Evolutionary conservation across 495 filamentous ascomycete genomes (phyloP).

Genomic region (Penicillium salamii): DNA sequence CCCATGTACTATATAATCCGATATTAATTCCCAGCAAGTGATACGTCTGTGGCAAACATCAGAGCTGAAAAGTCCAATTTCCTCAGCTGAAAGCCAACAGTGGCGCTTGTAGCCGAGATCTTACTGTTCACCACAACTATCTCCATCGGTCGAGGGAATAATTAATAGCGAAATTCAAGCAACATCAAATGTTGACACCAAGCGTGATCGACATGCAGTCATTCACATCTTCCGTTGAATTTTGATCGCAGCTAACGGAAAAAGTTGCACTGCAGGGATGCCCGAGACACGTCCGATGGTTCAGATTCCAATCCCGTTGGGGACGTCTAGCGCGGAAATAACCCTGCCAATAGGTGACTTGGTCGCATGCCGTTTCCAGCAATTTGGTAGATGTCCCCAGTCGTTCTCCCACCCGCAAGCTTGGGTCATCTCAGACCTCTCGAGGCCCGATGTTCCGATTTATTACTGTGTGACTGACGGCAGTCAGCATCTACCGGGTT

Average conservation of each 20-base stretch:
- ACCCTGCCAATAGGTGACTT: not conserved
- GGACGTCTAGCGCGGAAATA: not conserved
- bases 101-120: not conserved
- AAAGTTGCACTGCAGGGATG: constrained; percentile 16
- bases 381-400: no score
- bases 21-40: not conserved
- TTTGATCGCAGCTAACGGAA: constrained; percentile 1
- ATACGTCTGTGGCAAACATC: not conserved
- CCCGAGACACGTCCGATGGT: constrained; percentile 10
- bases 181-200: no score
- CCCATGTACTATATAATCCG: not conserved
- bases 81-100: not conserved
- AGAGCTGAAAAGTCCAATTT: not conserved
- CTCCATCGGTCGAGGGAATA: no score
- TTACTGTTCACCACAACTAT: no score
- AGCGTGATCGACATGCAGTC: not conserved
- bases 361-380: no score
- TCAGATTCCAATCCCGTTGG: constrained; percentile 16
- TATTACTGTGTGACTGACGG: no score
- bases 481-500: not conserved
- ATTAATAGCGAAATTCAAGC: no score
- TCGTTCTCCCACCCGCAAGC: no score
- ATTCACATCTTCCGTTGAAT: not conserved
- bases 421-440: no score
- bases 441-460: no score